phyloP scores from a whole-genome alignment of 1,284 basidiomycete genomes.

The Apiotrichum domesticum region DNA sequence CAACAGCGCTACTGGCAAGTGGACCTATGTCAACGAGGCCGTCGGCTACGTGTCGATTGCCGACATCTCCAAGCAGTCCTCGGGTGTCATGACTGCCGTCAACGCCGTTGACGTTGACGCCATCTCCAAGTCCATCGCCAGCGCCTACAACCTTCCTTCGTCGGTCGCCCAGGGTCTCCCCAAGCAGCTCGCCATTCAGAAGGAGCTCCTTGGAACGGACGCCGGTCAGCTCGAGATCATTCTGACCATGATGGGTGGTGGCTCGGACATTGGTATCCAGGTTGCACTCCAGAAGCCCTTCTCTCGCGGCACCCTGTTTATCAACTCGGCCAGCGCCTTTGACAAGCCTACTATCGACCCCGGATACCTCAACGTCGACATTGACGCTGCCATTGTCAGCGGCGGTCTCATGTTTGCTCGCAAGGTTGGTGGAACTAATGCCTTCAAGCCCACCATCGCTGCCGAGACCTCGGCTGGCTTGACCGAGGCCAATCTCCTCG shows the following conservation, averaged over 20 bases:
- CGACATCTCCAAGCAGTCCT: constrained; percentile 28
- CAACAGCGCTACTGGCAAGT: constrained; percentile 31
- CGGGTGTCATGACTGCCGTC: constrained; percentile 52
- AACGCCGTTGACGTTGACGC: constrained; percentile 56
- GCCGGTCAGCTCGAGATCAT: constrained; percentile 46
- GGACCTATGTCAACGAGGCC: constrained; percentile 47
- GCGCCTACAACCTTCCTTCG: constrained; percentile 29
- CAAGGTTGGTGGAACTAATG: constrained; percentile 27
- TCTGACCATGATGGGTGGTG: constrained; percentile 36
- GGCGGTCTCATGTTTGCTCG: constrained; percentile 35
- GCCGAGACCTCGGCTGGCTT: constrained; percentile 28
- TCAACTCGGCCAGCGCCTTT: constrained; percentile 56
- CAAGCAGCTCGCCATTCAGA: constrained; percentile 37
- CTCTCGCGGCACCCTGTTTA: constrained; percentile 48
- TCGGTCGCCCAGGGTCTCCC: constrained; percentile 34
- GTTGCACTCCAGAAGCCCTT: constrained; percentile 47
- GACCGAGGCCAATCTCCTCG: constrained; percentile 28
- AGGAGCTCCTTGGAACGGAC: constrained; percentile 27
- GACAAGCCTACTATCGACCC: constrained; percentile 58
- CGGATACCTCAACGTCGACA: constrained; percentile 51
- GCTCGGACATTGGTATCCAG: constrained; percentile 39
- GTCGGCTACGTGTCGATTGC: constrained; percentile 29
- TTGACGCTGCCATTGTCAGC: constrained; percentile 38
- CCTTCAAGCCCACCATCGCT: constrained; percentile 28
- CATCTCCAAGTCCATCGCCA: constrained; percentile 63